Percentiles rank a stretch among this genome's conserved stretches.
Conservation (phyloP, 2,329 filamentous ascomycete genomes). For the Aureobasidium melanogenum region DNA sequence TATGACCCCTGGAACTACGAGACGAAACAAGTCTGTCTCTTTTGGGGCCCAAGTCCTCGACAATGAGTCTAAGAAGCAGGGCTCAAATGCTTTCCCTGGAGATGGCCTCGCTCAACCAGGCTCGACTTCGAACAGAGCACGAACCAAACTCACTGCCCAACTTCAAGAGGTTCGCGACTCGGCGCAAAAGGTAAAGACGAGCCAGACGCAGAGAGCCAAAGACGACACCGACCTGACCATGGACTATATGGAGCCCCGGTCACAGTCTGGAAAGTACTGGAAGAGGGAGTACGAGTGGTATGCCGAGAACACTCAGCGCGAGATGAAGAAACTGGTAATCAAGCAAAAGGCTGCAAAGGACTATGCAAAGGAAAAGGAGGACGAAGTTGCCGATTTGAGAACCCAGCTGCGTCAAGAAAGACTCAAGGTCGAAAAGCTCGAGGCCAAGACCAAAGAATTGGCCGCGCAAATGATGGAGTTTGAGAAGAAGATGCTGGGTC, state of each 20-base stretch:
- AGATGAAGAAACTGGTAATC: constrained; percentile 68
- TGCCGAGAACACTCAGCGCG: constrained; percentile 59
- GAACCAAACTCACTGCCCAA: constrained; percentile 35
- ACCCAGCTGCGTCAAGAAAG: constrained; percentile 61
- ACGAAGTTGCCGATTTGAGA: constrained; percentile 57
- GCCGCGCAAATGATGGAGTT: constrained; percentile 47
- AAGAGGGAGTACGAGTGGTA: constrained; percentile 69
- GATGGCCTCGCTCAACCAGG: constrained; percentile 16
- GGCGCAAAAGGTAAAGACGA: constrained; percentile 21
- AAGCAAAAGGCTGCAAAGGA: constrained; percentile 75
- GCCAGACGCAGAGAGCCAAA: constrained; percentile 24
- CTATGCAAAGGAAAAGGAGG: constrained; percentile 69
- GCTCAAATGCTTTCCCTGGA: constrained; percentile 38
- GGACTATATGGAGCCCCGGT: constrained; percentile 65
- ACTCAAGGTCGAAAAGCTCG: constrained; percentile 54
- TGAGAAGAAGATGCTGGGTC: constrained; percentile 22
- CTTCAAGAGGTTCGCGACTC: constrained; percentile 37
- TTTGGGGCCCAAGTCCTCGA: constrained; percentile 50
- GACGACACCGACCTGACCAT: constrained; percentile 56
- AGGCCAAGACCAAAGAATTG: constrained; percentile 52
- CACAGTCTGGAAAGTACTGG: constrained; percentile 70
- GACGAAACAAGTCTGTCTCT: constrained; percentile 50
- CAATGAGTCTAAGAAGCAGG: constrained; percentile 43
- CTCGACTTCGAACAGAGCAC: neutral
- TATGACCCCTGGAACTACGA: constrained; percentile 52